Evolutionary conservation across 2,329 filamentous ascomycete species (phyloP).

Genomic region (Diplodia scrobiculata): DNA sequence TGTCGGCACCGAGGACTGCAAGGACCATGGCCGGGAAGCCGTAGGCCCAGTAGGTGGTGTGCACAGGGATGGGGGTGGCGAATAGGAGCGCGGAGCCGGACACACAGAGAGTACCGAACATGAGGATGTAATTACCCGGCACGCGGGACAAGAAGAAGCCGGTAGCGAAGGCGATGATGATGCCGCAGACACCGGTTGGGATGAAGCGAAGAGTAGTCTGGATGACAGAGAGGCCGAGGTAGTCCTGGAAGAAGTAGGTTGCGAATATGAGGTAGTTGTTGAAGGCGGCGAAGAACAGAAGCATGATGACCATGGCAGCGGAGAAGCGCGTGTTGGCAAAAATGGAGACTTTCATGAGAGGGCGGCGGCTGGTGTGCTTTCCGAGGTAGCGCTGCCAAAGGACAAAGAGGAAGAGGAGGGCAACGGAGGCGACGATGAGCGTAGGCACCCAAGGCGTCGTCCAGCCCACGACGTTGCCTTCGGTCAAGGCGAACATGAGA

Average conservation of each 20-base stretch:
- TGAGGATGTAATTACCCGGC: constrained; percentile 58
- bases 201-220: constrained; percentile 68
- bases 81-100: constrained; percentile 63
- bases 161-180: constrained; percentile 57
- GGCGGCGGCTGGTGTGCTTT: constrained; percentile 50
- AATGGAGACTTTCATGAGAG: constrained; percentile 64
- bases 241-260: constrained; percentile 69
- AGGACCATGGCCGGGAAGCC: constrained; percentile 65
- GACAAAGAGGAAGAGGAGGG: constrained; percentile 58
- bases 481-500: constrained; percentile 64
- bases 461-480: constrained; percentile 69
- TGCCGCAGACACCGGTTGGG: constrained; percentile 62
- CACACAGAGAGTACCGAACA: constrained; percentile 59
- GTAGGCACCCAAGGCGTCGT: constrained; percentile 59
- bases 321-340: constrained; percentile 61
- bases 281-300: constrained; percentile 64
- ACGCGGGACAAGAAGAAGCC: constrained; percentile 59
- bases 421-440: constrained; percentile 58
- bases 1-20: constrained; percentile 65
- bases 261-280: constrained; percentile 66
- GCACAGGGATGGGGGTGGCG: constrained; percentile 61
- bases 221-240: constrained; percentile 59
- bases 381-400: constrained; percentile 63
- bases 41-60: constrained; percentile 65
- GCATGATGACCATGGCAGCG: constrained; percentile 64